Base-by-base conservation (phyloP, 129 eudicot species). In the Artemisia annua region DNA sequence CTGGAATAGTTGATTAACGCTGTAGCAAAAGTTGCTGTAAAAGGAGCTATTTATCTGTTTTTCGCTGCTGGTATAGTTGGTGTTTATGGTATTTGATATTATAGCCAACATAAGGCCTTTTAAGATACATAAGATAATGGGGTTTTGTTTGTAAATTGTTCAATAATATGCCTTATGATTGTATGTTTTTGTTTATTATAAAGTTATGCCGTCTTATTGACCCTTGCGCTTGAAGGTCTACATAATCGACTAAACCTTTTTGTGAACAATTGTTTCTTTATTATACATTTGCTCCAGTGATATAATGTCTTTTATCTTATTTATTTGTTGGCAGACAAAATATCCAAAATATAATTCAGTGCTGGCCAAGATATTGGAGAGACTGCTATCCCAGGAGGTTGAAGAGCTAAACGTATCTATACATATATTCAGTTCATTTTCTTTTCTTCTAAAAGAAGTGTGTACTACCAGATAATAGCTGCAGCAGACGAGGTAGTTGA, bases 51-150 rank as follows among this genome's bases (percentile, higher is more conserved):
- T 63, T 95, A 93, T 64, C 95, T 90, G 11, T 92, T 87, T 24
- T 93, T 93, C 74, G 95, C 98, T 22, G 95, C 98, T 48, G 98
- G 98, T 20, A 79, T 93, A n/a, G 74, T 89, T 26, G 98, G 89
- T 59, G 95, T 85, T 1, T 67, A 87, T 44, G 98, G 96, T 50
- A 43, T 93, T 48, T 14, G 78, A 20, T 90, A 87, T 24, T 87
- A 87, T 62, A 79, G 96, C 71, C 83, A 89, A 65, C 96, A 92
- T 77, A 88, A 79, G 74, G 82, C 80, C 4, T 75, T 70, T 0
- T 74, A 70, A 60, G 20, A 48, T 48, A 49, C 10, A 30, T 10
- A 19, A n/a, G n/a, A n/a, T n/a, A n/a, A n/a, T n/a, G n/a, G n/a
- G n/a, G n/a, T n/a, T n/a, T n/a, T n/a, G n/a, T n/a, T n/a, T n/a